A percentile compares a stretch with the other conserved stretches of the same genome.
Evolutionary conservation across 352 stramenopile genomes (phyloP).

Genomic region (Phytophthora lateralis): DNA sequence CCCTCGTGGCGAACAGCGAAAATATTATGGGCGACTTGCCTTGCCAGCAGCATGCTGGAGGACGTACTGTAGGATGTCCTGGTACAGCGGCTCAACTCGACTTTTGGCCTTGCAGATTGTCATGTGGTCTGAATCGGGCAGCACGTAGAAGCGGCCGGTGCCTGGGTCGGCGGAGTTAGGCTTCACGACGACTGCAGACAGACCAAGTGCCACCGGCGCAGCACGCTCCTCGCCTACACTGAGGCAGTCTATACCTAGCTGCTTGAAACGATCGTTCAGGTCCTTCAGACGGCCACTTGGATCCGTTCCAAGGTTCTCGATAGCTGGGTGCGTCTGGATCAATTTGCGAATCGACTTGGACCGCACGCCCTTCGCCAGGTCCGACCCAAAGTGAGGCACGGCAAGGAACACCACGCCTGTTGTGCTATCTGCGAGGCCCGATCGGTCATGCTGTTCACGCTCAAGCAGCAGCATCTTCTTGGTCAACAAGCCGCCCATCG

Average conservation of each 20-base stretch:
- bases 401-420: slow-evolving; percentile 78
- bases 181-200: slow-evolving; percentile 79
- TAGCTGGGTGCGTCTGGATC: slow-evolving; percentile 76
- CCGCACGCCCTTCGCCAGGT: slow-evolving; percentile 66
- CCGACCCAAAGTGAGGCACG: slow-evolving; percentile 85
- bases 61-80: slow-evolving; percentile 52
- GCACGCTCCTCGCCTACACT: slow-evolving; percentile 70
- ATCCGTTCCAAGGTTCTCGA: slow-evolving; percentile 67
- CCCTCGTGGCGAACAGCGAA: slow-evolving; percentile 17
- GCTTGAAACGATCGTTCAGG: slow-evolving; percentile 74
- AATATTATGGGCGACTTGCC: slow-evolving; percentile 1
- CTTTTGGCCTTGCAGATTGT: slow-evolving; percentile 87
- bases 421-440: slow-evolving; percentile 47
- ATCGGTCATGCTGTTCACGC: slow-evolving; percentile 32
- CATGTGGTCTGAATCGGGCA: slow-evolving; percentile 79
- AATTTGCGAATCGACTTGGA: slow-evolving; percentile 73
- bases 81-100: slow-evolving; percentile 66
- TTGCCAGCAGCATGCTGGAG: slow-evolving; percentile 19
- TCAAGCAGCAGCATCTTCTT: slow-evolving; percentile 85
- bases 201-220: slow-evolving; percentile 67
- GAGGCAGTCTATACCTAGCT: slow-evolving; percentile 69
- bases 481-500: slow-evolving; percentile 85
- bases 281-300: slow-evolving; percentile 58
- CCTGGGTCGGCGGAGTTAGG: slow-evolving; percentile 76
- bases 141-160: slow-evolving; percentile 69